These are phyloP conservation scores for Scheffersomyces titani DNA, from an alignment of 1,139 yeast species.

Conservation along the genomic window DNA sequence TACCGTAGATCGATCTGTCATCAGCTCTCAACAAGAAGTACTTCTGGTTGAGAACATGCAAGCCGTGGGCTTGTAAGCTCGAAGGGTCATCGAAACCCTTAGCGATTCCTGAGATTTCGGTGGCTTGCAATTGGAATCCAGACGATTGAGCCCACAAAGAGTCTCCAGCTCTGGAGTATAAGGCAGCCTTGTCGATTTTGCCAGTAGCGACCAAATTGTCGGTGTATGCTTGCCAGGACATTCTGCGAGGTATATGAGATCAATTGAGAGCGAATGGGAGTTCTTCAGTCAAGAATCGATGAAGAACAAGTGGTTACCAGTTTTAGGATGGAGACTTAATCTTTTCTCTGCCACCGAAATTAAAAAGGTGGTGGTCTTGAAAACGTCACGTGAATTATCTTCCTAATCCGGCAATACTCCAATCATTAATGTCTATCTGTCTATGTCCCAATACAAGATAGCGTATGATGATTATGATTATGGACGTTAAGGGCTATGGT, in stretches of 20 bases:
- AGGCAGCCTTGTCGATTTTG: constrained; percentile 87
- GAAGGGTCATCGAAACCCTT: constrained; percentile 80
- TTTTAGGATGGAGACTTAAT: neutral
- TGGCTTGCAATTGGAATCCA: constrained; percentile 63
- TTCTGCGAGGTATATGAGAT: constrained; percentile 4
- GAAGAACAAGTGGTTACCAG: neutral
- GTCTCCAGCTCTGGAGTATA: constrained; percentile 93
- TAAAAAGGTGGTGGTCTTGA: neutral
- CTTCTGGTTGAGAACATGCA: constrained; percentile 82
- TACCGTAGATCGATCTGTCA: constrained; percentile 91
- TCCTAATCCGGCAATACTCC: neutral
- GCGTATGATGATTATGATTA: neutral
- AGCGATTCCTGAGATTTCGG: constrained; percentile 75
- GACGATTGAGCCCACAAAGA: constrained; percentile 90
- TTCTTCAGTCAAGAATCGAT: neutral
- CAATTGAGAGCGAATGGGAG: neutral
- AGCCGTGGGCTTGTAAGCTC: constrained; percentile 78
- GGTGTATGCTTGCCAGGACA: constrained; percentile 78
- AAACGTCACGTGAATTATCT: neutral
- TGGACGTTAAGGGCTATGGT: no score
- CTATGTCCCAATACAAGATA: no score
- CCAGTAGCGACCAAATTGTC: constrained; percentile 87
- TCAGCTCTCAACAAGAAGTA: constrained; percentile 89
- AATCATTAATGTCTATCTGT: no score
- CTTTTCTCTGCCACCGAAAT: neutral